Base-by-base conservation (phyloP, 2,329 filamentous ascomycete species). In the Alternaria infectoria region DNA sequence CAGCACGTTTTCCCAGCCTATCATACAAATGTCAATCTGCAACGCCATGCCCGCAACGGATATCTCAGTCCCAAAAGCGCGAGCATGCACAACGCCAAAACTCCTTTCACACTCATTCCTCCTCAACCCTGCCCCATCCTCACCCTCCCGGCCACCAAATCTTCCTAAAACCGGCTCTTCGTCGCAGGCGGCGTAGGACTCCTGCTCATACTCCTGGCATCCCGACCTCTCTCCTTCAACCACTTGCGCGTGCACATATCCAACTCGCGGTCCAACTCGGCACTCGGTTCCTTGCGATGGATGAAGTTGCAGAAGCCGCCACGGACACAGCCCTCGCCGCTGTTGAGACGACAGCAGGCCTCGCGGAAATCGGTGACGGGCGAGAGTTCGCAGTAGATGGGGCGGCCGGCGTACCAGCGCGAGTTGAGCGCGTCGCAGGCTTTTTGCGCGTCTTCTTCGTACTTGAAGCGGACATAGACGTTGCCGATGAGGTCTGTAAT, bases 271-370 rank as follows among this genome's bases (percentile, higher is more conserved):
- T 99, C 96, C 73, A 99, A 84, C 83, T 98, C 95, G 11, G 93
- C 85, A 71, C 88, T 89, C 5, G 96, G 96, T 79, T 98, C 96
- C 86, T 99, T 99, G 77, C 96, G 89, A 81, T 99, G 96, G 70
- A 99, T 99, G 81, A 99, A 99, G 82, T 99, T 99, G 87, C 96
- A 99, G 85, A 98, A 98, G 30, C 96, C 96, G 67, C 94, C 96
- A 69, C 96, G 88, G 46, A 97, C 93, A 82, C 96, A 99, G 47
- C 96, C 96, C 81, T 98, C 96, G 66, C 96, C 96, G 43, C 88
- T 92, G 78, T 99, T 99, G 25, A 98, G 86, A 58, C 96, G 88
- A 83, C 96, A 99, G 81, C 96, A 99, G 17, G 96, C 96, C 85
- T 99, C 96, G 79, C 96, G 88, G 82, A 99, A 99, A 83, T 99